Evolutionary conservation across 2,329 filamentous ascomycete species (phyloP).

Genomic region (Colletotrichum trifolii): DNA sequence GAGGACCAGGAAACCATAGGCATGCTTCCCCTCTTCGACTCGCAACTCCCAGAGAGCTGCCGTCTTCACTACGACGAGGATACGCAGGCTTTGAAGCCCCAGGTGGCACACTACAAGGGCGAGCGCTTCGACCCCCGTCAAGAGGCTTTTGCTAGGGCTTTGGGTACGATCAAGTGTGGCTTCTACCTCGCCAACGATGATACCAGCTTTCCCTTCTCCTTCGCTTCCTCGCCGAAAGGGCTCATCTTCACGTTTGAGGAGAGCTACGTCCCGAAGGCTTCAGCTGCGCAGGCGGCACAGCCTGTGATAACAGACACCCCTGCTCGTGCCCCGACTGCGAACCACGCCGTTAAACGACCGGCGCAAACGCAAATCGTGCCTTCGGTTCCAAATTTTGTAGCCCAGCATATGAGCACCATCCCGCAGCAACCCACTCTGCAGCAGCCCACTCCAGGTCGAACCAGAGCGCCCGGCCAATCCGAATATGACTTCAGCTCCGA

Average conservation of each 20-base stretch:
- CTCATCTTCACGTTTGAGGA: constrained; percentile 32
- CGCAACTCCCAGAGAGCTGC: constrained; percentile 52
- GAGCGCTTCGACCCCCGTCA: constrained; percentile 9
- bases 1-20: constrained; percentile 63
- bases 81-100: constrained; percentile 51
- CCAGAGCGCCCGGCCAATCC: constrained; percentile 13
- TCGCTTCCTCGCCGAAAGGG: constrained; percentile 20
- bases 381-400: neutral
- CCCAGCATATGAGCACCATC: too few relatives aligned
- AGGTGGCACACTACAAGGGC: constrained; percentile 47
- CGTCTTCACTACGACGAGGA: constrained; percentile 50
- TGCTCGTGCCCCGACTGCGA: neutral
- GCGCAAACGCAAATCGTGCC: neutral
- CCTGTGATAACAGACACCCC: constrained; percentile 1
- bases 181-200: constrained; percentile 57
- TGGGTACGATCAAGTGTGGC: constrained; percentile 61
- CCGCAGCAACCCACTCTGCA: neutral
- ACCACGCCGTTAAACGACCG: neutral
- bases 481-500: constrained; percentile 42
- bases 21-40: constrained; percentile 53
- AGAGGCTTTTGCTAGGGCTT: constrained; percentile 53
- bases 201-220: constrained; percentile 28
- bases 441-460: constrained; percentile 23
- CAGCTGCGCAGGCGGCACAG: neutral
- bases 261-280: constrained; percentile 15